Evolutionary conservation across 192 early-diverging fungal species (phyloP).

Genomic region (Backusella circina): DNA sequence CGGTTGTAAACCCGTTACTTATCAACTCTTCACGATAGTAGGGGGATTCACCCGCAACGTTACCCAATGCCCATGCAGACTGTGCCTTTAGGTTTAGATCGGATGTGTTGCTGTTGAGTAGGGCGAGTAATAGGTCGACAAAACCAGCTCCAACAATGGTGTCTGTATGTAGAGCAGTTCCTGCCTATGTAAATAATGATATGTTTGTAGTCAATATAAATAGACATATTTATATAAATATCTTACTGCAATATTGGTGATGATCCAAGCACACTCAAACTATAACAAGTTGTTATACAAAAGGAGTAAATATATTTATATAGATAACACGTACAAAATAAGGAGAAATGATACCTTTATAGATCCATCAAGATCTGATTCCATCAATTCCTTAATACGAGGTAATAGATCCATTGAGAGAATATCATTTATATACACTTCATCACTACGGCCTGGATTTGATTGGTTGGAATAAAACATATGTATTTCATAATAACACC

Average conservation of each 20-base stretch:
- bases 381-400: slow-evolving; percentile 18
- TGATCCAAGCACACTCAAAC: slow-evolving; percentile 38
- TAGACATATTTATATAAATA: background rate
- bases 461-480: background rate
- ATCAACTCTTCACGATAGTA: slow-evolving; percentile 24
- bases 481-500: background rate
- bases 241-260: slow-evolving; percentile 40
- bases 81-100: slow-evolving; percentile 22
- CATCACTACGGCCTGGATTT: background rate
- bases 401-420: slow-evolving; percentile 22
- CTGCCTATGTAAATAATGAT: slow-evolving; percentile 27
- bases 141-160: slow-evolving; percentile 18
- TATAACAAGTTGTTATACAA: background rate
- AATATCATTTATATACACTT: slow-evolving; percentile 16
- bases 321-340: background rate
- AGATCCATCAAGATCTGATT: background rate
- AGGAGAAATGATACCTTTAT: slow-evolving; percentile 20
- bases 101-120: background rate
- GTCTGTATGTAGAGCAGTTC: slow-evolving; percentile 25
- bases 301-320: background rate
- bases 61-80: slow-evolving; percentile 36
- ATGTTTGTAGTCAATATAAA: background rate
- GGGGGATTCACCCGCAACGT: slow-evolving; percentile 35
- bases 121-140: slow-evolving; percentile 13
- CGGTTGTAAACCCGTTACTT: slow-evolving; percentile 1